phyloP scores from a whole-genome alignment of 495 filamentous ascomycete genomes.

The Coniosporium apollinis region DNA sequence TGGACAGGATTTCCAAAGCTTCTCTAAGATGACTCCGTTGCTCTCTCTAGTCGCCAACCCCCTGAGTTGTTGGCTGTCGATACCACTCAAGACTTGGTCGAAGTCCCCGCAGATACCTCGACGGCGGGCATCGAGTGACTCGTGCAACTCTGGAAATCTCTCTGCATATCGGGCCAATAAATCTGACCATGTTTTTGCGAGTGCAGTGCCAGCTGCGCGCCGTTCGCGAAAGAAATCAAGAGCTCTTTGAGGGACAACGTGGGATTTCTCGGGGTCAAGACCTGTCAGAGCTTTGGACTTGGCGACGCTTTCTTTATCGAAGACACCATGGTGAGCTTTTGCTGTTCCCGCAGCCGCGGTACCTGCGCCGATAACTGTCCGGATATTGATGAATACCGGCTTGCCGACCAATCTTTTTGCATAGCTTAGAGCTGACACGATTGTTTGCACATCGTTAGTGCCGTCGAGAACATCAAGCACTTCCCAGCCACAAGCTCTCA shows the following conservation, averaged over 20 bases:
- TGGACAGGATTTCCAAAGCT: not conserved
- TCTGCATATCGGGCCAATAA: not conserved
- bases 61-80: not conserved
- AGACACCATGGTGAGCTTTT: slow-evolving; percentile 8
- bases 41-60: not conserved
- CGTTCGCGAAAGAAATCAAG: not conserved
- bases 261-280: slow-evolving; percentile 7
- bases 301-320: slow-evolving; percentile 8
- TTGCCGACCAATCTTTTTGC: not conserved
- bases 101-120: not conserved
- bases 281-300: slow-evolving; percentile 8
- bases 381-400: slow-evolving; percentile 6
- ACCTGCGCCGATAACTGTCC: slow-evolving; percentile 11
- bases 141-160: not conserved
- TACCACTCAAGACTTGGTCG: not conserved
- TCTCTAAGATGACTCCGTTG: not conserved
- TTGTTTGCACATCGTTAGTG: slow-evolving; percentile 4
- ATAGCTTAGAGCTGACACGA: slow-evolving; percentile 3
- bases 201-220: not conserved
- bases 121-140: not conserved
- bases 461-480: slow-evolving; percentile 5
- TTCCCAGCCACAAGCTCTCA: slow-evolving; percentile 6
- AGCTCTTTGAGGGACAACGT: not conserved
- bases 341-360: slow-evolving; percentile 8
- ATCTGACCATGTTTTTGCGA: not conserved